Conservation (phyloP, 2,329 filamentous ascomycete species). For the Lanzia echinophila region DNA sequence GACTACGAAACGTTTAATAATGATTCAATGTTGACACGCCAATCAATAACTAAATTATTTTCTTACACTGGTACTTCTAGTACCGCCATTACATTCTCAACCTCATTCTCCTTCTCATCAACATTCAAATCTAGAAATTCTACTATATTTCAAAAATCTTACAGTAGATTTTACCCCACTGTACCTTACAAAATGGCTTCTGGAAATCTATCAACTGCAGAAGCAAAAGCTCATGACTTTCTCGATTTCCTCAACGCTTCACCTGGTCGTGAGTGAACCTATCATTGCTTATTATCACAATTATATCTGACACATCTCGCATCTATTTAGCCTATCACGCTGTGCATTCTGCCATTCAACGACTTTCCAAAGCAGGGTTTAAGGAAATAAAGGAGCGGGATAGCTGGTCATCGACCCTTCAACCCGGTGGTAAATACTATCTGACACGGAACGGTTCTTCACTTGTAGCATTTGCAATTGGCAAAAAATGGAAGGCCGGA, state of each 20-base stretch:
- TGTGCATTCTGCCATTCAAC: slow-evolving; percentile 68
- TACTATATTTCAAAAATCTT: not conserved
- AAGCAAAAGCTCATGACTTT: slow-evolving; percentile 55
- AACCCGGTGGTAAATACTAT: slow-evolving; percentile 91
- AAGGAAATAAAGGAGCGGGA: slow-evolving; percentile 83
- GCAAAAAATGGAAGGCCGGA: slow-evolving; percentile 82
- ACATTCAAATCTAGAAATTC: not conserved
- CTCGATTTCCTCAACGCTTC: slow-evolving; percentile 91
- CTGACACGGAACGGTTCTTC: slow-evolving; percentile 90
- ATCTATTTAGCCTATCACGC: slow-evolving; percentile 62
- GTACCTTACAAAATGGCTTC: slow-evolving; percentile 20
- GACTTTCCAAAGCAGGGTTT: slow-evolving; percentile 80
- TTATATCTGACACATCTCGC: not conserved
- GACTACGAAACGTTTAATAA: too few species aligned
- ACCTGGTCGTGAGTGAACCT: slow-evolving; percentile 66
- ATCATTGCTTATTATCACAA: slow-evolving; percentile 16
- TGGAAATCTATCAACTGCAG: slow-evolving; percentile 21
- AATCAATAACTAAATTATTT: not conserved
- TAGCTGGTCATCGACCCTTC: slow-evolving; percentile 72
- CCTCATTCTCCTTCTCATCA: not conserved
- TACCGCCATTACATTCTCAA: not conserved
- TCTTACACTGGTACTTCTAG: not conserved
- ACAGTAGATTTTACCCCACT: slow-evolving; percentile 1
- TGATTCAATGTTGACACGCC: slow-evolving; percentile 4
- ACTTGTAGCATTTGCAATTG: slow-evolving; percentile 87